Evolutionary conservation across 768 basidiomycete genomes (phyloP).

Genomic region (Boletus barrowsii): DNA sequence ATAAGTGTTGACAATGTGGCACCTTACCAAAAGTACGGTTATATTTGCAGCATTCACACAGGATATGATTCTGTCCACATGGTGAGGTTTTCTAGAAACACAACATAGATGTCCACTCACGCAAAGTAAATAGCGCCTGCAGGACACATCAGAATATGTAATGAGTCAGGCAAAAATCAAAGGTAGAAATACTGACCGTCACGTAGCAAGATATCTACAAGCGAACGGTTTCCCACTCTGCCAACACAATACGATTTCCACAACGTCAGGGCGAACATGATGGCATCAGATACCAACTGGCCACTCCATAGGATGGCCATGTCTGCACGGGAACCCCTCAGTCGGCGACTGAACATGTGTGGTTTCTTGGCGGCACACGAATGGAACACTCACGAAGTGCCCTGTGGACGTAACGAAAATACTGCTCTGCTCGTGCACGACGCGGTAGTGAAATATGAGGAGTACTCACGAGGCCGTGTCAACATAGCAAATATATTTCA

Average conservation of each 20-base stretch:
- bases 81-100: neutral
- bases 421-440: neutral
- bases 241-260: slow-evolving; percentile 10
- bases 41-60: slow-evolving; percentile 9
- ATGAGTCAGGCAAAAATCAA: neutral
- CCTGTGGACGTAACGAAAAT: neutral
- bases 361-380: neutral
- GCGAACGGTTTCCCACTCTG: neutral
- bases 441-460: neutral
- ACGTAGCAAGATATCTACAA: slow-evolving; percentile 14
- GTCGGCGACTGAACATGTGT: neutral
- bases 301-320: slow-evolving; percentile 4
- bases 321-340: neutral
- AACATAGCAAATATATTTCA: neutral
- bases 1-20: neutral
- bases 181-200: slow-evolving; percentile 11
- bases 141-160: neutral
- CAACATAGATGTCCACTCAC: neutral
- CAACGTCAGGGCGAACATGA: slow-evolving; percentile 22
- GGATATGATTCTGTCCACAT: slow-evolving; percentile 11
- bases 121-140: slow-evolving; percentile 19
- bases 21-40: slow-evolving; percentile 9
- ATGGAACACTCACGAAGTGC: slow-evolving; percentile 9
- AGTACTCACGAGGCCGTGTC: slow-evolving; percentile 1
- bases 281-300: slow-evolving; percentile 19